phyloP scores from a whole-genome alignment of 306 rosid species.

The Malus orientalis region DNA sequence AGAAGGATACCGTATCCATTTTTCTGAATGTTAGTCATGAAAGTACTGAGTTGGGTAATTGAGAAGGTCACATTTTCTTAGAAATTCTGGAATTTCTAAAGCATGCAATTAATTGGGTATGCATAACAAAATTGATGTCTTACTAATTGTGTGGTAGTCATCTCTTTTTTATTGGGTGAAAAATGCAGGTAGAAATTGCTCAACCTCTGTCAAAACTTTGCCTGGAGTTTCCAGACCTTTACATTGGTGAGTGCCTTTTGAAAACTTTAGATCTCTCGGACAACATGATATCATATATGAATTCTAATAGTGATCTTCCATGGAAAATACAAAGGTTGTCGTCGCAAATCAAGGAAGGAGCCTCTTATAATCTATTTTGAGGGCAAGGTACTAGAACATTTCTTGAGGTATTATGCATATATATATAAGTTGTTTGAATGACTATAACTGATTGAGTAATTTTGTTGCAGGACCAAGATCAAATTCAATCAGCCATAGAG shows the following conservation, averaged over 20 bases:
- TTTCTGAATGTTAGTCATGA: too few relatives aligned
- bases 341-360: conserved; percentile 56
- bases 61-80: too few relatives aligned
- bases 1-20: too few relatives aligned
- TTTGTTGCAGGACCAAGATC: conserved; percentile 52
- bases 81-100: neutral
- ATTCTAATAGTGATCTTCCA: conserved; percentile 10
- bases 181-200: conserved; percentile 74
- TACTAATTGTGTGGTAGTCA: neutral
- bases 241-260: conserved; percentile 51
- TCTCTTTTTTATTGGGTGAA: neutral
- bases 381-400: conserved; percentile 56
- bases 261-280: conserved; percentile 3
- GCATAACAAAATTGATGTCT: neutral
- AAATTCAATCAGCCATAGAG: conserved; percentile 47
- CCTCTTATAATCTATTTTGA: conserved; percentile 44
- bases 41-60: too few relatives aligned
- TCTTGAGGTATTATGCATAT: neutral
- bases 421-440: neutral
- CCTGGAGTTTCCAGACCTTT: conserved; percentile 82
- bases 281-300: conserved; percentile 4
- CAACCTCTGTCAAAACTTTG: conserved; percentile 66
- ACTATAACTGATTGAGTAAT: neutral
- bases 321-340: conserved; percentile 53
- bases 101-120: neutral